phyloP scores from a whole-genome alignment of 192 early-diverging fungal species.

The Backusella sp. region DNA sequence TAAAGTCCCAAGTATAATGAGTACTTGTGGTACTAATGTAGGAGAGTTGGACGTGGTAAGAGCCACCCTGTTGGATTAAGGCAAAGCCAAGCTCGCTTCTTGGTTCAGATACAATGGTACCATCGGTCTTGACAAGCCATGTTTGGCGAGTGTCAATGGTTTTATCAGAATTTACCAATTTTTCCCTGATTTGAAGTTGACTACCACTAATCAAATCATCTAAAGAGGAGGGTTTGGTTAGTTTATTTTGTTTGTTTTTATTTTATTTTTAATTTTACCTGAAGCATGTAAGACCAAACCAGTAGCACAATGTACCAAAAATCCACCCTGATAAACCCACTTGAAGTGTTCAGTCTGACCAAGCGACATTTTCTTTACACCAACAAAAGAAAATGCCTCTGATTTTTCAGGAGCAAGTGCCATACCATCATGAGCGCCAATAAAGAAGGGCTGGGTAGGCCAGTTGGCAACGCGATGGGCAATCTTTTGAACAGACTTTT shows the following conservation, averaged over 20 bases:
- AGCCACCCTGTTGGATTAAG: slow-evolving; percentile 4
- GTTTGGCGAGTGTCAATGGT: background rate
- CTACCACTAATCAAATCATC: slow-evolving; percentile 17
- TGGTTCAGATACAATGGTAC: slow-evolving; percentile 3
- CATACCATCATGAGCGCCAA: slow-evolving; percentile 13
- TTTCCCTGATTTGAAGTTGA: slow-evolving; percentile 15
- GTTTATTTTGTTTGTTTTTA: background rate
- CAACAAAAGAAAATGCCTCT: slow-evolving; percentile 14
- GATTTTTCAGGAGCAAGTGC: slow-evolving; percentile 16
- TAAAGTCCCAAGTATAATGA: slow-evolving; percentile 13
- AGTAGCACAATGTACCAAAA: slow-evolving; percentile 21
- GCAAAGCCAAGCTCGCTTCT: slow-evolving; percentile 15
- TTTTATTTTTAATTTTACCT: slow-evolving; percentile 13
- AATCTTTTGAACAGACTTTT: slow-evolving; percentile 11
- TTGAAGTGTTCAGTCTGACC: slow-evolving; percentile 11
- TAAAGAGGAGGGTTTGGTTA: background rate
- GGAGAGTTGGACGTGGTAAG: slow-evolving; percentile 7
- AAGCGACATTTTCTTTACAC: background rate
- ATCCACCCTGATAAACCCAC: slow-evolving; percentile 19
- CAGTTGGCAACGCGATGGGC: slow-evolving; percentile 15
- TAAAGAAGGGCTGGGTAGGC: slow-evolving; percentile 21
- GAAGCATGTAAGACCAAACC: slow-evolving; percentile 27
- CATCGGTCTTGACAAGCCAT: slow-evolving; percentile 19
- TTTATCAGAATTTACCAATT: background rate
- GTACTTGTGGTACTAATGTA: background rate